Conservation (phyloP, 768 basidiomycete genomes). For the Roridomyces roridus region DNA sequence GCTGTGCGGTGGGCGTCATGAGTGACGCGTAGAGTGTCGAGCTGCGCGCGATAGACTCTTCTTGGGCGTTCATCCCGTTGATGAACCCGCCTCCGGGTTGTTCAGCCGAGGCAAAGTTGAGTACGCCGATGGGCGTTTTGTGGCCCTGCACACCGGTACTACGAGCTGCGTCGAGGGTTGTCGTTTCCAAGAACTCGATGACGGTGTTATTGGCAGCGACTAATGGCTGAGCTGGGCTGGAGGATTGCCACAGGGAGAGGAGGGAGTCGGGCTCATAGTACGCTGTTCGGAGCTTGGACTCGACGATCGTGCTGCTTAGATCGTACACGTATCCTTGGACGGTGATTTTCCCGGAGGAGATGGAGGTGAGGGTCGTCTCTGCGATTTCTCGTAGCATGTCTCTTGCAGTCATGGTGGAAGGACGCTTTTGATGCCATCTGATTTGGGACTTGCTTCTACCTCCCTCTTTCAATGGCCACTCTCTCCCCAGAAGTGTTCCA, state of each 20-base stretch:
- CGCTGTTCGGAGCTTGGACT: conserved; percentile 48
- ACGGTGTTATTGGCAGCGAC: conserved; percentile 33
- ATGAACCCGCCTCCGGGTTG: conserved; percentile 71
- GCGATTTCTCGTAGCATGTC: conserved; percentile 13
- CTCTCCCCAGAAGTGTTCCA: too few relatives aligned
- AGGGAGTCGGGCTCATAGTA: conserved; percentile 59
- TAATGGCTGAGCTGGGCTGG: conserved; percentile 4
- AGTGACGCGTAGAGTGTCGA: conserved; percentile 74
- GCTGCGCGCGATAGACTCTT: conserved; percentile 80
- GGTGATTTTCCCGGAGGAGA: conserved; percentile 7
- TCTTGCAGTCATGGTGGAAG: too few relatives aligned
- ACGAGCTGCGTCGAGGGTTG: conserved; percentile 69
- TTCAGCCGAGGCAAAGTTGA: conserved; percentile 81
- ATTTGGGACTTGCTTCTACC: too few relatives aligned
- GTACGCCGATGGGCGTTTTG: conserved; percentile 56
- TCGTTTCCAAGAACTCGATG: conserved; percentile 62
- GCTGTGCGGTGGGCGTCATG: conserved; percentile 54
- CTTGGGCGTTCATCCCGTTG: conserved; percentile 76
- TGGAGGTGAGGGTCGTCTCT: conserved; percentile 3
- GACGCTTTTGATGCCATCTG: too few relatives aligned
- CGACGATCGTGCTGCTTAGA: conserved; percentile 30
- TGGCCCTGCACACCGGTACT: conserved; percentile 22
- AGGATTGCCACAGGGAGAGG: conserved; percentile 52
- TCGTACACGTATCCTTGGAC: conserved; percentile 37
- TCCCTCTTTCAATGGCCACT: too few relatives aligned